Conservation (phyloP, 768 basidiomycete species). For the Leucocoprinus sp. region DNA sequence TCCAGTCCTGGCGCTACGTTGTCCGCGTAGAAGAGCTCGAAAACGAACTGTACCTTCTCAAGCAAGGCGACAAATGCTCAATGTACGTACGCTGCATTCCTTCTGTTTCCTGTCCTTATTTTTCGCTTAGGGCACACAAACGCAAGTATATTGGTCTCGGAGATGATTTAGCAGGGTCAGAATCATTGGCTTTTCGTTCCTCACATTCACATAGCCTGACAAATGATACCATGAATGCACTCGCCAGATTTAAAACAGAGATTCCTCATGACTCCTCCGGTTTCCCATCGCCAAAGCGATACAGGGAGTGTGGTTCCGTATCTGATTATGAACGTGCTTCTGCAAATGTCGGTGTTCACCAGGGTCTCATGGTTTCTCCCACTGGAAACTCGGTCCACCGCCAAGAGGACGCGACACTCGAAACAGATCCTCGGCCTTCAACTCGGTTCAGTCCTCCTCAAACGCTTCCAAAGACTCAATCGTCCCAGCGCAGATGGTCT, state of each 20-base stretch:
- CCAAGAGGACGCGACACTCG: neutral
- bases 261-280: neutral
- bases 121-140: constrained; percentile 1
- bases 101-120: neutral
- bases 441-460: neutral
- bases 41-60: constrained; percentile 6
- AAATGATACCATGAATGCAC: constrained; percentile 3
- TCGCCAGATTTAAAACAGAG: constrained; percentile 2
- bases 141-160: constrained; percentile 4
- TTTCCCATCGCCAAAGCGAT: constrained; percentile 5
- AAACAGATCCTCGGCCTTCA: neutral
- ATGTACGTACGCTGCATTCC: neutral
- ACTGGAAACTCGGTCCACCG: neutral
- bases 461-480: neutral
- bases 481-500: neutral
- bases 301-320: neutral
- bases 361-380: neutral
- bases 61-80: neutral
- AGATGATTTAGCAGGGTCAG: neutral
- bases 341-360: neutral
- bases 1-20: constrained; percentile 8
- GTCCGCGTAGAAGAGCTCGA: constrained; percentile 9
- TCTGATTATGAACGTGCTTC: neutral
- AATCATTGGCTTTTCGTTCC: constrained; percentile 2
- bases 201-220: constrained; percentile 1